These are phyloP conservation scores for Stevia rebaudiana DNA, from an alignment of 140 eudicot species.

Conservation along the genomic window DNA sequence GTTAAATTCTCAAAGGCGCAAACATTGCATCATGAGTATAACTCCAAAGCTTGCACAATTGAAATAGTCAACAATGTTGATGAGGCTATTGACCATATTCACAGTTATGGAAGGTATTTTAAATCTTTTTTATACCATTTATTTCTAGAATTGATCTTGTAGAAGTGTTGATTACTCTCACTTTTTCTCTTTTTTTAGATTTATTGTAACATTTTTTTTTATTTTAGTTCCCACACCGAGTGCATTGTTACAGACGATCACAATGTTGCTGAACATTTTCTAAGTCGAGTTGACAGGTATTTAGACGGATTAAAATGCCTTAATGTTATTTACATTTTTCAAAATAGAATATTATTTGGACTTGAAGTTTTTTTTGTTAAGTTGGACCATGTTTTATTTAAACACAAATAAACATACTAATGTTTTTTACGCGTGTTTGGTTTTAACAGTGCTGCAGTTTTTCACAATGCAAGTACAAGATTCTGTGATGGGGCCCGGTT, in stretches of 20 bases:
- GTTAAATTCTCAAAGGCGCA: slow-evolving; percentile 47
- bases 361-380: background rate
- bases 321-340: background rate
- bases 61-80: slow-evolving; percentile 75
- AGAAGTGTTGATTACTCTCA: background rate
- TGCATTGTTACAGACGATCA: slow-evolving; percentile 72
- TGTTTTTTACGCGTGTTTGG: background rate
- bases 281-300: slow-evolving; percentile 86
- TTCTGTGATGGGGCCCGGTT: slow-evolving; percentile 98
- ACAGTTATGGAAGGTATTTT: slow-evolving; percentile 71
- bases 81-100: slow-evolving; percentile 77
- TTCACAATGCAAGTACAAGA: slow-evolving; percentile 95
- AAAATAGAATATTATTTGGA: background rate
- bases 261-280: slow-evolving; percentile 60
- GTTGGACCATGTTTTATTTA: background rate
- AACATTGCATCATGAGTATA: slow-evolving; percentile 71
- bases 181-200: background rate
- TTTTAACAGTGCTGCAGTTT: slow-evolving; percentile 82
- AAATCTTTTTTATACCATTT: background rate
- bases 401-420: background rate
- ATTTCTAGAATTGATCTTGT: background rate
- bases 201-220: slow-evolving; percentile 20
- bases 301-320: background rate
- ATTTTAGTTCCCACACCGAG: slow-evolving; percentile 82
- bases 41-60: slow-evolving; percentile 67